Base-by-base conservation (phyloP, 768 basidiomycete genomes). In the Daedaleopsis nitida region DNA sequence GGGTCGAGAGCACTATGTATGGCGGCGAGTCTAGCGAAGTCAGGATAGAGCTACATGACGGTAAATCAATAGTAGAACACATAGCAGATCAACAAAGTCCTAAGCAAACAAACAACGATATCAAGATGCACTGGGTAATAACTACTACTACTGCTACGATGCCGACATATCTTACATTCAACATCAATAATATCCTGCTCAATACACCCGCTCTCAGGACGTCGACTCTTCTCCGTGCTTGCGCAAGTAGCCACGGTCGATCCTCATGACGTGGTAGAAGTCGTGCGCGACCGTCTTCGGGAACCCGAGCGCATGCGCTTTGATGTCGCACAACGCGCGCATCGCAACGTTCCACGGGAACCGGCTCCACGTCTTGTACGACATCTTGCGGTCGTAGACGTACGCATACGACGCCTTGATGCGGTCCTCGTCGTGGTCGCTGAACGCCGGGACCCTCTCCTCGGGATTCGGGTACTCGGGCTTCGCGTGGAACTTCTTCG, bases 341-440 rank as follows among this genome's bases (percentile, higher is more conserved):
- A 83, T 79, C 1, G 84, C 82, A 34, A 87, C 77, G 66, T 85
- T 77, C 75, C 78, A 86, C 0, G 85, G 81, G 65, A 85, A 84
- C 16, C 78, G 73, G 5, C 74, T 69, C 70, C 76, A 77, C 1
- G 55, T 32, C 1, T 50, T 50, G 1, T 21, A 37, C 2, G 44
- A 57, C 35, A 58, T 57, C 43, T 68, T 56, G 47, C 65, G 64
- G 62, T 80, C 80, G 55, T 76, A 72, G 1, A 72, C 37, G 66
- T 86, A 85, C 0, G 83, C 83, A 55, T 77, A 83, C 23, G 83
- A 83, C 10, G 83, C 84, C 62, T 78, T 78, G 52, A 85, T 59
- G 3, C 75, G 70, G 11, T 70, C 67, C 2, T 78, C 24, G 19
- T 56, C 69, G 16, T 71, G 69, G 38, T 75, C 72, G 44, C 69